Conservation (phyloP, 2,329 filamentous ascomycete species). For the Fusarium cicatricum region DNA sequence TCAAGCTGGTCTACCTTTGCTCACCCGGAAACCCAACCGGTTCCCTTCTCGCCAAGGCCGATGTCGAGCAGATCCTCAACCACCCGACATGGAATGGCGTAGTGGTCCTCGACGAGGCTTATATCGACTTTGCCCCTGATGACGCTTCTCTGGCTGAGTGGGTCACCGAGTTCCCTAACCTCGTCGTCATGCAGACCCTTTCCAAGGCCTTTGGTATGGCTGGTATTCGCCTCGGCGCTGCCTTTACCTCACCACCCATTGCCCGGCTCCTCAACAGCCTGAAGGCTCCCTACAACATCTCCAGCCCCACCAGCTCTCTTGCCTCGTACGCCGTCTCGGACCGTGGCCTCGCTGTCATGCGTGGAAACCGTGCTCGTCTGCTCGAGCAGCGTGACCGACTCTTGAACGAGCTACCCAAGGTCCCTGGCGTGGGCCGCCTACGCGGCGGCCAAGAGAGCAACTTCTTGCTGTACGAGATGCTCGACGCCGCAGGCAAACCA, state of each 20-base stretch:
- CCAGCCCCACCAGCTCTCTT: conserved; percentile 84
- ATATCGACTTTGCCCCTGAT: conserved; percentile 86
- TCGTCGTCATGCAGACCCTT: conserved; percentile 98
- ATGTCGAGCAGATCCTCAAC: conserved; percentile 76
- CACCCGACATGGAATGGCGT: conserved; percentile 96
- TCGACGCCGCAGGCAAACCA: conserved; percentile 75
- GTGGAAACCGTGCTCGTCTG: conserved; percentile 72
- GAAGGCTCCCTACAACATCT: conserved; percentile 97
- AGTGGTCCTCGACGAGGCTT: conserved; percentile 93
- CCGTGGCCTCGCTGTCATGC: conserved; percentile 77
- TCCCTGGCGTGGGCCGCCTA: conserved; percentile 82
- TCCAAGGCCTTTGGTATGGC: conserved; percentile 97
- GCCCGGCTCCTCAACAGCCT: conserved; percentile 86
- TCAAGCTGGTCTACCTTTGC: conserved; percentile 94
- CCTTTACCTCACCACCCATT: conserved; percentile 79
- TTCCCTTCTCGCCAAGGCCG: conserved; percentile 76
- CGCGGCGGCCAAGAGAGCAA: conserved; percentile 84
- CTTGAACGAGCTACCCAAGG: conserved; percentile 73
- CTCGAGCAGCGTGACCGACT: conserved; percentile 80
- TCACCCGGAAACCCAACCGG: conserved; percentile 96
- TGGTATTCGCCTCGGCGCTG: conserved; percentile 87
- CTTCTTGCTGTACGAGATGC: conserved; percentile 89
- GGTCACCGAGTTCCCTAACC: conserved; percentile 91
- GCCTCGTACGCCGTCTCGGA: conserved; percentile 76
- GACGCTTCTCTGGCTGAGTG: conserved; percentile 86